Base-by-base conservation (phyloP, 2,329 filamentous ascomycete genomes). In the Sporothrix euskadiensis region DNA sequence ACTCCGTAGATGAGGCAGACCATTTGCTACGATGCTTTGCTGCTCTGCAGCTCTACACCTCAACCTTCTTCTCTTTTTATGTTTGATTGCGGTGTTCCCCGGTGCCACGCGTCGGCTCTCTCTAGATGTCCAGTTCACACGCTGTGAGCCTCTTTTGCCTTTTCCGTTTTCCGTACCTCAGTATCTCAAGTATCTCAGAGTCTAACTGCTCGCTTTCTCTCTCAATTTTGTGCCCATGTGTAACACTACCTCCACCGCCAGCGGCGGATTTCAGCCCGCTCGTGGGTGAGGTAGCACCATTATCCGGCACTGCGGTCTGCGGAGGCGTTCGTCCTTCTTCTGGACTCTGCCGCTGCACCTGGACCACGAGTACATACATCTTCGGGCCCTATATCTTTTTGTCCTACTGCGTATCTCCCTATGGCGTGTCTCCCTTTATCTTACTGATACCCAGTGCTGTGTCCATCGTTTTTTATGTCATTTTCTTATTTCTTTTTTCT, bases 41-140 rank as follows among this genome's bases (percentile, higher is more conserved):
- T 69, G 30, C 66, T 69, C 47, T 69, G 30, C 19, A 52, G 35
- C 44, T 26, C 41, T 49, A 47, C 47, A 16, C 61, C 41, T 9
- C 61, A 47, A 44, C 35, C 12, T 14, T 7, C 41, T 47, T 4
- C 32, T 54, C 14, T 26, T 10, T 7, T 14, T 56, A 4, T 35
- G 41, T 41, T 26, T 39, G 66, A 68, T 68, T 68, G 26, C 44
- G 41, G 52, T 26, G 22, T 49, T 52, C 41, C 22, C 63, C 41
- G 32, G 41, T 68, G 26, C 41, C 63, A 49, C 41, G 61, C 41
- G 39, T 68, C 41, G 57, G 57, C 32, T 63, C 57, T 41, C 57
- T 63, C 57, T 32, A 63, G 57, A n/a, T 59, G 56, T 22, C 32
- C 32, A 63, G 2, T 22, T 10, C 16, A 41, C n/a, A 61, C 52